Base-by-base conservation (phyloP, 108 stramenopile species). In the Stephanodiscus triporus region DNA sequence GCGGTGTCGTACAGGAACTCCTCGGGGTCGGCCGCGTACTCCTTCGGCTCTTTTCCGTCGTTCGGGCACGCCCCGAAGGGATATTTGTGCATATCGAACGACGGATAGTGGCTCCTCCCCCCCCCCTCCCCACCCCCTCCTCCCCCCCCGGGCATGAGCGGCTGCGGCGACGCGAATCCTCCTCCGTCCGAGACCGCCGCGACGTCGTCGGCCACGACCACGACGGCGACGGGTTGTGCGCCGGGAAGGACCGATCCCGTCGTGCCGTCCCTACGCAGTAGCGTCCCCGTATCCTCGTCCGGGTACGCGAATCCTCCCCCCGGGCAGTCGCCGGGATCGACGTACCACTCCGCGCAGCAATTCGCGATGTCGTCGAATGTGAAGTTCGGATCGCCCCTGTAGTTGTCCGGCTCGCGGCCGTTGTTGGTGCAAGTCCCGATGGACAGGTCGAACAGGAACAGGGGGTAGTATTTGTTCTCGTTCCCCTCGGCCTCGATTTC, bases 41-140 rank as follows among this genome's bases (percentile, higher is more conserved):
- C 30, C 0, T 14, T 38, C 2, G 79, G 79, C 6, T 68, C 38
- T 2, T 73, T 73, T 2, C 67, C 72, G 36, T 73, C 79, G 43
- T 68, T 64, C 26, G 69, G 53, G 50, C 79, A 80, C 1, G 72
- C 79, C 32, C 79, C 79, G 34, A 73, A 53, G 54, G 79, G 63
- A 30, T 80, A 61, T 17, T 34, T 22, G 10, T n/a, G 17, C 43
- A 73, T 63, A 51, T 73, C 42, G 27, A 80, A 73, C 19, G 79
- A 73, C 38, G 79, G 79, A 23, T 80, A 80, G 32, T 40, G 73
- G 56, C 56, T 53, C 19, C 11, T 29, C 4, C 36, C 3, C 8
- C 26, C 10, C 1, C 43, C 16, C 8, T 14, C 9, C 3, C 20
- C 23, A 34, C 48, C 7, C 20, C 42, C 19, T 4, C 48, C 20